phyloP scores from a whole-genome alignment of 441 rosid species.

The Capsella rubella region DNA sequence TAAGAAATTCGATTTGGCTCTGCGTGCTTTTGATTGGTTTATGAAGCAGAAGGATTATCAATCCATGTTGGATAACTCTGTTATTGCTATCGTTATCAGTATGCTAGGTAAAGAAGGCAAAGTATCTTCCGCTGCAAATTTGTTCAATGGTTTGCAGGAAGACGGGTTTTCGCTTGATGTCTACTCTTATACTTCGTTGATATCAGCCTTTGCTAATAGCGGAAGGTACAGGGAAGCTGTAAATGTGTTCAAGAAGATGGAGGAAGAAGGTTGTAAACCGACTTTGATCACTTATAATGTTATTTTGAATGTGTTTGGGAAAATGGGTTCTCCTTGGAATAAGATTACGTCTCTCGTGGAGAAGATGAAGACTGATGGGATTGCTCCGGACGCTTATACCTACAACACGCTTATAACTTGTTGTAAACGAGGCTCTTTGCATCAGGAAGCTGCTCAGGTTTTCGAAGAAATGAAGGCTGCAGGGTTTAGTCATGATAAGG shows the following conservation, averaged over 20 bases:
- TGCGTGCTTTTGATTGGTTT: constrained; percentile 78
- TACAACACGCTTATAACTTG: constrained; percentile 86
- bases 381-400: constrained; percentile 75
- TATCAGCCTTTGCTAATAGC: constrained; percentile 66
- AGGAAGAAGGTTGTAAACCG: constrained; percentile 79
- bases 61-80: constrained; percentile 56
- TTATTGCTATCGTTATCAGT: constrained; percentile 68
- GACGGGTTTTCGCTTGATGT: constrained; percentile 73
- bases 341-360: constrained; percentile 65
- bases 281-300: constrained; percentile 90
- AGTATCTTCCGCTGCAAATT: constrained; percentile 62
- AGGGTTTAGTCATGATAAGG: constrained; percentile 80
- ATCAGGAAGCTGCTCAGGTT: constrained; percentile 76
- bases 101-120: constrained; percentile 73
- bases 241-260: constrained; percentile 74
- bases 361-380: constrained; percentile 69
- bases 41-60: constrained; percentile 53
- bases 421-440: constrained; percentile 82
- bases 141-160: constrained; percentile 59
- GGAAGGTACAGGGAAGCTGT: constrained; percentile 89
- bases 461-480: constrained; percentile 76
- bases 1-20: constrained; percentile 68
- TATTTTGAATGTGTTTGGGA: constrained; percentile 80
- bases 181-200: constrained; percentile 81
- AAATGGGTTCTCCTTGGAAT: constrained; percentile 98